Percentiles rank a stretch among this genome's conserved stretches.
phyloP scores from a whole-genome alignment of 1,139 yeast species.

The Suhomyces choctaworum region DNA sequence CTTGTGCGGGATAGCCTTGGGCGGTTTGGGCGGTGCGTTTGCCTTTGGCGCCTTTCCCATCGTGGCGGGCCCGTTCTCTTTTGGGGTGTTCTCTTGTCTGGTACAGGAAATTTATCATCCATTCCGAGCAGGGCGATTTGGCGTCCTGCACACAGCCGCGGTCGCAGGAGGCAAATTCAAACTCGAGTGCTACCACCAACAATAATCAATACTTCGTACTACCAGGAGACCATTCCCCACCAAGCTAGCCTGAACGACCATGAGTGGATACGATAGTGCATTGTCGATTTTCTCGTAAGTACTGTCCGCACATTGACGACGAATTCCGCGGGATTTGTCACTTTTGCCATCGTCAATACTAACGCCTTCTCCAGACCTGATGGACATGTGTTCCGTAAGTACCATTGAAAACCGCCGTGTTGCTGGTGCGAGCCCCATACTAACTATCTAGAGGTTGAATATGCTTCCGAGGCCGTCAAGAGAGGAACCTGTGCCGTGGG shows the following conservation, averaged over 20 bases:
- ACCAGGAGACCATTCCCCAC: no score
- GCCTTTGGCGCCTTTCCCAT: slow-evolving; percentile 2
- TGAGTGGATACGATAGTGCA: slow-evolving; percentile 99
- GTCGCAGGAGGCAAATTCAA: slow-evolving; percentile 7
- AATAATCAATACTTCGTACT: not conserved
- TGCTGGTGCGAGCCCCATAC: slow-evolving; percentile 19
- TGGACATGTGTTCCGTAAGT: slow-evolving; percentile 93
- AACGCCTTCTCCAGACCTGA: slow-evolving; percentile 64
- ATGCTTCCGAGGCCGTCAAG: slow-evolving; percentile 96
- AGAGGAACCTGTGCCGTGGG: slow-evolving; percentile 99
- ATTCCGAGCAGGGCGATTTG: no score
- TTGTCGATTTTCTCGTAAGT: slow-evolving; percentile 93
- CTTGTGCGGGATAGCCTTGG: slow-evolving; percentile 46
- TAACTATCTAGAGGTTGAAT: slow-evolving; percentile 74
- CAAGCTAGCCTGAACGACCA: slow-evolving; percentile 24
- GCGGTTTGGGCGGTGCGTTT: slow-evolving; percentile 18
- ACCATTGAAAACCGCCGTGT: slow-evolving; percentile 1
- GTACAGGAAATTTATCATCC: no score
- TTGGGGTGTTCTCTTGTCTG: no score
- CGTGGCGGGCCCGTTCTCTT: no score
- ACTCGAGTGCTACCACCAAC: slow-evolving; percentile 1
- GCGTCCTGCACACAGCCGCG: slow-evolving; percentile 3
- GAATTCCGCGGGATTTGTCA: not conserved
- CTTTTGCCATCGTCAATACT: slow-evolving; percentile 21
- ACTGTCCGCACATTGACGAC: not conserved